These are phyloP conservation scores for Achlya hypogyna DNA, from an alignment of 352 stramenopile species.

Conservation along the genomic window DNA sequence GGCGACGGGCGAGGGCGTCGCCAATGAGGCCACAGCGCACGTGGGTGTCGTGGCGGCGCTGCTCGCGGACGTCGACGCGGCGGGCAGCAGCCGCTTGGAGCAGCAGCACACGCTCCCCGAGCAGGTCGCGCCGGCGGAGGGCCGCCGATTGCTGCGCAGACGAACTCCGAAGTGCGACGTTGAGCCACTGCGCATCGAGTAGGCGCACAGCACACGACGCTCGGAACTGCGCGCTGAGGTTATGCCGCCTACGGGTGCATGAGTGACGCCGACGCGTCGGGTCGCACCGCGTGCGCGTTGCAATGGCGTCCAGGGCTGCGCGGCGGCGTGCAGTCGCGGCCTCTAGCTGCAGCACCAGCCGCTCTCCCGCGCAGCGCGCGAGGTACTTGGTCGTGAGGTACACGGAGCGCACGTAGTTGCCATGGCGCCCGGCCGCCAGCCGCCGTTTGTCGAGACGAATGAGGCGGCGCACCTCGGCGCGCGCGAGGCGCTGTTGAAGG, in stretches of 20 bases:
- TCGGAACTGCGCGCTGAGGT: slow-evolving; percentile 13
- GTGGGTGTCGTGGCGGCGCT: not conserved
- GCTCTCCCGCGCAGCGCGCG: slow-evolving; percentile 1
- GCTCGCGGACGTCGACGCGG: not conserved
- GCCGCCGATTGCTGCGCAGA: slow-evolving; percentile 4
- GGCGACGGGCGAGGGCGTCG: not conserved
- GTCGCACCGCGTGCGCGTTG: not conserved
- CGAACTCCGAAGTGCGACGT: not conserved
- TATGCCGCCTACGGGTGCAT: slow-evolving; percentile 13
- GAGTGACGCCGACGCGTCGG: no score
- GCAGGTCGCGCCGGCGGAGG: not conserved
- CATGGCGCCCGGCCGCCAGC: slow-evolving; percentile 1
- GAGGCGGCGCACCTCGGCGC: slow-evolving; percentile 5
- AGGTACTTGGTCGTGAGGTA: slow-evolving; percentile 19
- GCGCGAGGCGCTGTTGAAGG: not conserved
- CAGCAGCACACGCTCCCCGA: not conserved
- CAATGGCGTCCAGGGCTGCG: not conserved
- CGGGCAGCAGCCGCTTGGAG: slow-evolving; percentile 8
- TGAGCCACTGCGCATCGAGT: slow-evolving; percentile 16
- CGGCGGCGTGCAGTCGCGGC: not conserved
- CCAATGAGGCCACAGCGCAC: not conserved
- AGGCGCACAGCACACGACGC: slow-evolving; percentile 7
- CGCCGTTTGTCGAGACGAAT: slow-evolving; percentile 17
- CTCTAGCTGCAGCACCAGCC: not conserved
- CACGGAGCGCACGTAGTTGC: slow-evolving; percentile 18